phyloP scores from a whole-genome alignment of 352 stramenopile genomes.

The Globisporangium canariense region DNA sequence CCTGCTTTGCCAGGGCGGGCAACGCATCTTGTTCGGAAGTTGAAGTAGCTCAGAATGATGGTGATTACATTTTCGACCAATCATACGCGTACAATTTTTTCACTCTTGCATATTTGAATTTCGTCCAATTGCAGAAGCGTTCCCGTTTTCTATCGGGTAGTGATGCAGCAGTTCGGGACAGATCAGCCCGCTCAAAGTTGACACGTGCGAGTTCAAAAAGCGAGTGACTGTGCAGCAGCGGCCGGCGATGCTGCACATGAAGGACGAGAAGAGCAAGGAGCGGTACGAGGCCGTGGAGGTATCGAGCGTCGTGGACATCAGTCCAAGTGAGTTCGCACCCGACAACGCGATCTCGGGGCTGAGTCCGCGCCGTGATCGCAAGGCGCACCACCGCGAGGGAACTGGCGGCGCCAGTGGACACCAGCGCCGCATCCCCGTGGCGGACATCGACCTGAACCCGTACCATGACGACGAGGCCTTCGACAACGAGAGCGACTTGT shows the following conservation, averaged over 20 bases:
- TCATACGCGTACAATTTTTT: background rate
- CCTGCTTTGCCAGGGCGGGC: constrained; percentile 13
- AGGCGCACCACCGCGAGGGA: constrained; percentile 17
- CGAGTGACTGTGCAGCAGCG: background rate
- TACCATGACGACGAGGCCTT: constrained; percentile 21
- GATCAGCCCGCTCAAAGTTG: background rate
- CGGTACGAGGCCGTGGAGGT: constrained; percentile 42
- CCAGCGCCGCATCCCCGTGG: constrained; percentile 14
- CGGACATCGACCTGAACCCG: constrained; percentile 21
- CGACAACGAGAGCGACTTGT: constrained; percentile 23
- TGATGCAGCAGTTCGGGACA: background rate
- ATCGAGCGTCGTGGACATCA: constrained; percentile 43
- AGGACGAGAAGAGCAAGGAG: constrained; percentile 39
- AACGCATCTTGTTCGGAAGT: background rate
- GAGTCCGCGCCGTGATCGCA: constrained; percentile 31
- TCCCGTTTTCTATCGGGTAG: background rate
- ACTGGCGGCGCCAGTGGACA: background rate
- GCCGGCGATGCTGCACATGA: constrained; percentile 34
- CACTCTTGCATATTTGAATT: background rate
- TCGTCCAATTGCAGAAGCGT: background rate
- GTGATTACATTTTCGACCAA: background rate
- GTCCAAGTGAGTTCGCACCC: constrained; percentile 28
- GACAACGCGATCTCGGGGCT: constrained; percentile 25
- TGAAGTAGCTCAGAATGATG: background rate
- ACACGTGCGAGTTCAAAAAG: constrained; percentile 1